Base-by-base conservation (phyloP, 129 eudicot species). In the carrot (Daucus carota) region DNA sequence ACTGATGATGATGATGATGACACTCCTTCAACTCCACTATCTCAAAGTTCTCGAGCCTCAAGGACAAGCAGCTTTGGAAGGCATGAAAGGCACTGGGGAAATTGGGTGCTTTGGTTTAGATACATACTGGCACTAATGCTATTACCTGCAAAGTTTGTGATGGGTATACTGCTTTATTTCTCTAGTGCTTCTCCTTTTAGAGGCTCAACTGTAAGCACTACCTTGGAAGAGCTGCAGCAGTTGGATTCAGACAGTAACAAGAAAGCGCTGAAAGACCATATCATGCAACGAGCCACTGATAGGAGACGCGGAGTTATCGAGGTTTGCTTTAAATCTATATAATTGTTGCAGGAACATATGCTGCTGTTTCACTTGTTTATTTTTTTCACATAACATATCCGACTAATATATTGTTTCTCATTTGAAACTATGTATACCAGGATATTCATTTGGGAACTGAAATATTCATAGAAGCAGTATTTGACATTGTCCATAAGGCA, bases 251-350 rank as follows among this genome's bases (percentile, higher is more conserved):
- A 72, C 8, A 71, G 90, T 41, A 69, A 88, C 60, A 89, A 85
- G 81, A 89, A 86, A 84, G 82, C 79, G 33, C 73, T 79, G 72
- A 88, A 86, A 75, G 98, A 90, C 72, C 81, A 88, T 78, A 82
- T 89, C 76, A 83, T 94, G 70, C 99, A 91, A 54, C 86, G 89
- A 43, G 92, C 99, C 74, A 94, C 97, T 40, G 99, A 94, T 60
- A 86, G 90, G 81, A 86, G 99, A 43, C 97, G 97, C 36, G 99
- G 99, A 10, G 80, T 94, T 65, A 86, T 94, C 70, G 99, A 94
- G 99, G 99, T 94, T 75, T 80, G 80, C 50, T 72, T 78, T 67
- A 2, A 38, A 44, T 70, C 16, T 40, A 2, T 11, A 31, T 43
- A 26, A 11, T 2, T 43, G 46, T 26, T 50, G 16, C 24, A 70